Percentiles rank a stretch among this genome's conserved stretches.
phyloP scores from a whole-genome alignment of 306 rosid species.

The Mimosa pudica region DNA sequence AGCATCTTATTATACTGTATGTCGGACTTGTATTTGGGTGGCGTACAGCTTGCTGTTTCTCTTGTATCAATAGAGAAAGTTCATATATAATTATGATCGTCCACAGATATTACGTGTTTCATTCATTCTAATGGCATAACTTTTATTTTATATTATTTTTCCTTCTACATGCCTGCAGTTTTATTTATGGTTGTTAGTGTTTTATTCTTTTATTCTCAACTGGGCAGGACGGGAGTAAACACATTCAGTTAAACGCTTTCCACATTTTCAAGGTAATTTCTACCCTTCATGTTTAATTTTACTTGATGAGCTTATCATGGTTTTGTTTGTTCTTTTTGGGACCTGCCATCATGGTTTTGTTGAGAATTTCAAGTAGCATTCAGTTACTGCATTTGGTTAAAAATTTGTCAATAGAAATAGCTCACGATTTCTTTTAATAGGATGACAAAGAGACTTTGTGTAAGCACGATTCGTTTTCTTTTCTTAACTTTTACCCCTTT shows the following conservation, averaged over 20 bases:
- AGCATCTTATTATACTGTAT: neutral
- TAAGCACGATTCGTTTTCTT: slow-evolving; percentile 2
- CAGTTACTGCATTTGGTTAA: neutral
- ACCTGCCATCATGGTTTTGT: slow-evolving; percentile 1
- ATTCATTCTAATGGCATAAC: slow-evolving; percentile 1
- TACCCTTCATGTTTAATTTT: slow-evolving; percentile 27
- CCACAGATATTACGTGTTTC: slow-evolving; percentile 5
- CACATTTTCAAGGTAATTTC: slow-evolving; percentile 92
- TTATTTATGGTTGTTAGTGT: slow-evolving; percentile 4
- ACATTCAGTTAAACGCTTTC: slow-evolving; percentile 88
- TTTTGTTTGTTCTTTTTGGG: neutral
- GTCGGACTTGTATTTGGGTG: slow-evolving; percentile 14
- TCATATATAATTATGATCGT: slow-evolving; percentile 1
- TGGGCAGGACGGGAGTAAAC: slow-evolving; percentile 94
- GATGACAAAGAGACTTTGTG: slow-evolving; percentile 15
- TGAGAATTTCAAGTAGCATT: neutral
- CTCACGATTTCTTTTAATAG: neutral
- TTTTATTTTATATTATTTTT: slow-evolving; percentile 14
- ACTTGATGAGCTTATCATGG: slow-evolving; percentile 22
- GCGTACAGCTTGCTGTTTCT: slow-evolving; percentile 10
- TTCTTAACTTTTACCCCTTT: neutral
- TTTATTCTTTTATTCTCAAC: slow-evolving; percentile 17
- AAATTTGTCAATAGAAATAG: neutral
- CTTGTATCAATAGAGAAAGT: neutral
- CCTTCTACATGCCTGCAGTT: slow-evolving; percentile 30